Percentiles rank a stretch among this genome's conserved stretches.
phyloP scores from a whole-genome alignment of 768 basidiomycete species.

The Phanerodontia chrysosporium region DNA sequence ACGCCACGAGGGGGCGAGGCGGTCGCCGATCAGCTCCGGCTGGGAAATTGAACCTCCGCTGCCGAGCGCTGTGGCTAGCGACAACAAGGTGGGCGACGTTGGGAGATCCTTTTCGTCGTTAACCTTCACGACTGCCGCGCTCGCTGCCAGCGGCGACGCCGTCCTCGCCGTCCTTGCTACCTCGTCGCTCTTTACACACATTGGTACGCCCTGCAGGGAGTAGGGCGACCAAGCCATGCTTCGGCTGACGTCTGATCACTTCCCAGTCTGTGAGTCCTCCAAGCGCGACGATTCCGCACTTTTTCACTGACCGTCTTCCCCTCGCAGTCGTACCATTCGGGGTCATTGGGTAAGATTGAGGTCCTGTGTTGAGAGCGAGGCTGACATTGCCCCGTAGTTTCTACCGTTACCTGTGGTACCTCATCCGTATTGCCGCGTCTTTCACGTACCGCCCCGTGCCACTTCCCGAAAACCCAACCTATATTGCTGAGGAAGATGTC shows the following conservation, averaged over 20 bases:
- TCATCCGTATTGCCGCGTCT: conserved; percentile 78
- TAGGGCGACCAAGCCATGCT: conserved; percentile 49
- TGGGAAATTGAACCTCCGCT: neutral
- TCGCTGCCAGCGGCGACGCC: conserved; percentile 17
- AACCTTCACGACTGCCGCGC: conserved; percentile 13
- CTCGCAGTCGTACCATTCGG: conserved; percentile 85
- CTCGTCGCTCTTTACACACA: conserved; percentile 13
- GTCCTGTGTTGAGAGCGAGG: neutral
- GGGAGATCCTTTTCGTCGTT: conserved; percentile 8
- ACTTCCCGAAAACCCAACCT: conserved; percentile 85
- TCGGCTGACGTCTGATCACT: conserved; percentile 87
- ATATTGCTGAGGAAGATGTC: conserved; percentile 86
- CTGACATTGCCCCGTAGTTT: conserved; percentile 48
- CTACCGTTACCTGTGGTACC: conserved; percentile 91
- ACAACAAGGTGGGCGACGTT: neutral
- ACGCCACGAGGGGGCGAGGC: neutral
- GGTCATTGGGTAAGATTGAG: conserved; percentile 64
- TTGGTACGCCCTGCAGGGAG: conserved; percentile 8
- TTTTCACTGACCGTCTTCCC: conserved; percentile 10
- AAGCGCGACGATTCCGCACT: conserved; percentile 1
- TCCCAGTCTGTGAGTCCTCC: conserved; percentile 76
- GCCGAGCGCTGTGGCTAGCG: neutral
- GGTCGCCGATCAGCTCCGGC: neutral
- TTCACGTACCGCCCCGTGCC: conserved; percentile 85
- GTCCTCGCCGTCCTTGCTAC: conserved; percentile 3